phyloP scores from a whole-genome alignment of 2,329 filamentous ascomycete species.

The Fusarium sp. region DNA sequence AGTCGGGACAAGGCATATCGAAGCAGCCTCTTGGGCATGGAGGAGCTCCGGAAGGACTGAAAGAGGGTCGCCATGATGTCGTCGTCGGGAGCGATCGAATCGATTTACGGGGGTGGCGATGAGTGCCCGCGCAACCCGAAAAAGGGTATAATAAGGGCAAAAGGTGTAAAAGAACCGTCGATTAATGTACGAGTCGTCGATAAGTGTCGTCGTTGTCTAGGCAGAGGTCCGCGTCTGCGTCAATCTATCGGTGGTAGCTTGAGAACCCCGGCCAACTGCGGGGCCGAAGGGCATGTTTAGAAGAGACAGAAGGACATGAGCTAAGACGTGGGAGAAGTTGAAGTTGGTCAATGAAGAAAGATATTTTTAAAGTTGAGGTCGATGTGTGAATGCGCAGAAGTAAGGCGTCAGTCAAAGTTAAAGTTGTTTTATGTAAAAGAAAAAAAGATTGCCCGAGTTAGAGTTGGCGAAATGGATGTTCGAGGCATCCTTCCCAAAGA shows the following conservation, averaged over 20 bases:
- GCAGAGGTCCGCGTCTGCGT: conserved; percentile 32
- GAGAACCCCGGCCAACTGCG: conserved; percentile 50
- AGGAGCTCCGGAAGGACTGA: conserved; percentile 71
- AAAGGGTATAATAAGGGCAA: conserved; percentile 6
- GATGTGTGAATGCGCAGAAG: conserved; percentile 12
- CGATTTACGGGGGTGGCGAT: conserved; percentile 22
- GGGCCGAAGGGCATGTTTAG: conserved; percentile 51
- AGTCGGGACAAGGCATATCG: conserved; percentile 86
- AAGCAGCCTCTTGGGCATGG: conserved; percentile 88
- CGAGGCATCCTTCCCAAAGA: conserved; percentile 40
- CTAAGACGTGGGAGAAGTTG: conserved; percentile 1
- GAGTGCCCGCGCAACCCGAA: conserved; percentile 35
- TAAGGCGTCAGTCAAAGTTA: conserved; percentile 10
- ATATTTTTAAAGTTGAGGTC: conserved; percentile 5
- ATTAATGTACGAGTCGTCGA: conserved; percentile 19
- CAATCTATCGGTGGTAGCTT: conserved; percentile 48
- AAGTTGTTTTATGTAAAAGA: neutral
- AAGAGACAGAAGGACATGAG: conserved; percentile 39
- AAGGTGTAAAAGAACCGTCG: conserved; percentile 12
- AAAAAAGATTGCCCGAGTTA: conserved; percentile 12
- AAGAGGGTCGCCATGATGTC: conserved; percentile 77
- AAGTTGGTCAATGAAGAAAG: neutral
- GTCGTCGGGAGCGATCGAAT: conserved; percentile 19
- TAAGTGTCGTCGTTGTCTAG: conserved; percentile 16
- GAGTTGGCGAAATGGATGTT: conserved; percentile 29